Evolutionary conservation across 805 yeast genomes (phyloP), one percentile per base, ranked within the genome.

Genomic region (Diddensiella caesifluorescens): DNA sequence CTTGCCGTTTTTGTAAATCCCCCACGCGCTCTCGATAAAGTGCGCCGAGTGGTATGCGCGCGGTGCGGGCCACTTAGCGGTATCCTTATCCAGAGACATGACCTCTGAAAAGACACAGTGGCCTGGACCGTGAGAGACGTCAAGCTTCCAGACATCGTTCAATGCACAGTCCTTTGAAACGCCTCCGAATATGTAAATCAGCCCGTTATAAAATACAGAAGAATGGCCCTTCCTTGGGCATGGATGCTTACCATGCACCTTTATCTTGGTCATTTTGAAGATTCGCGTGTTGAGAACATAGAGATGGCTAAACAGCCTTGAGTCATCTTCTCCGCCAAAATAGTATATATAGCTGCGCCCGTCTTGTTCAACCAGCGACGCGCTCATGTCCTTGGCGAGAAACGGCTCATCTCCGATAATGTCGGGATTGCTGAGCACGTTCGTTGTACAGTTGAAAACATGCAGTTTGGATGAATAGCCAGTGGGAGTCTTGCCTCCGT

Each of bases 101-200:
- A 48, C 44, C 40, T 50, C 52, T 9, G 44, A 23, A 22, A 46
- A 43, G 12, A 22, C 16, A 23, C 39, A 38, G 13, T 45, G 40
- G 18, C 25, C 34, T 2, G 47, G 49, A 4, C 37, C 48, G 10
- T 35, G 35, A 3, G 27, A 12, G 2, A 42, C 20, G n/a, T 31
- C 19, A 9, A 51, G 36, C 31, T 46, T 50, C 55, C 55, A 51
- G 18, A 50, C 35, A 39, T 51, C 55, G 38, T 46, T 51, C 27
- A 47, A 34, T 10, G 25, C 29, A 9, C 34, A 22, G 7, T 44
- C 35, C 16, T 32, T 46, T n/a, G 35, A 15, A 13, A 41, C 21
- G 13, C 55, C 55, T 10, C 55, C 55, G 36, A 51, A 51, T 2
- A 51, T 39, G 39, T 48, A 51, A 10, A 51, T 35, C 15, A 33